phyloP scores from a whole-genome alignment of 495 filamentous ascomycete species.

The Trichoderma parareesei region DNA sequence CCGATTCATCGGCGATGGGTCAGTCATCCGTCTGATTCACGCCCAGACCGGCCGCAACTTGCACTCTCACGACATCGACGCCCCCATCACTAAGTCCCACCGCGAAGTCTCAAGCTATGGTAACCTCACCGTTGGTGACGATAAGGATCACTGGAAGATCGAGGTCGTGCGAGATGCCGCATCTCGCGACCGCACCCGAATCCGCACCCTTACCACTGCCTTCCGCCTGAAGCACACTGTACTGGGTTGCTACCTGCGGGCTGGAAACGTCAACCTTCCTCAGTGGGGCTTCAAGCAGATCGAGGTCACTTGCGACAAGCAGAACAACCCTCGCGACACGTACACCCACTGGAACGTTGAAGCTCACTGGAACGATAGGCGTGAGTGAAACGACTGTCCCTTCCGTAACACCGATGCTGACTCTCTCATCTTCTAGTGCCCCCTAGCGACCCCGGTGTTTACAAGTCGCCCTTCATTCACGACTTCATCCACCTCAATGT shows the following conservation, averaged over 20 bases:
- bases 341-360: conserved; percentile 99
- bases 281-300: conserved; percentile 99
- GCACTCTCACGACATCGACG: conserved; percentile 83
- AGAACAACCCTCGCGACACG: conserved; percentile 83
- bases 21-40: conserved; percentile 82
- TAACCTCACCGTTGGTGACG: conserved; percentile 92
- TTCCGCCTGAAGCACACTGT: conserved; percentile 81
- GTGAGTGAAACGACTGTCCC: conserved; percentile 47
- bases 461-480: conserved; percentile 91
- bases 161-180: conserved; percentile 87
- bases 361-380: conserved; percentile 84
- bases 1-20: conserved; percentile 68
- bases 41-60: conserved; percentile 93
- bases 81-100: conserved; percentile 82
- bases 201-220: conserved; percentile 87
- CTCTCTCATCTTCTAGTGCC: conserved; percentile 56
- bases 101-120: conserved; percentile 93
- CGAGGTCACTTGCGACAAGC: conserved; percentile 89
- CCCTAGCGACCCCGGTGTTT: conserved; percentile 80
- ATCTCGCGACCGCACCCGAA: conserved; percentile 72
- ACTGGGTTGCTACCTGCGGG: conserved; percentile 87
- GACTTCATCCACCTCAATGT: conserved; percentile 98
- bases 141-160: conserved; percentile 95
- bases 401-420: neutral
- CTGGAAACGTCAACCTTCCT: conserved; percentile 91